Evolutionary conservation across 805 yeast genomes (phyloP).

Genomic region (Saccharomycopsis malanga): DNA sequence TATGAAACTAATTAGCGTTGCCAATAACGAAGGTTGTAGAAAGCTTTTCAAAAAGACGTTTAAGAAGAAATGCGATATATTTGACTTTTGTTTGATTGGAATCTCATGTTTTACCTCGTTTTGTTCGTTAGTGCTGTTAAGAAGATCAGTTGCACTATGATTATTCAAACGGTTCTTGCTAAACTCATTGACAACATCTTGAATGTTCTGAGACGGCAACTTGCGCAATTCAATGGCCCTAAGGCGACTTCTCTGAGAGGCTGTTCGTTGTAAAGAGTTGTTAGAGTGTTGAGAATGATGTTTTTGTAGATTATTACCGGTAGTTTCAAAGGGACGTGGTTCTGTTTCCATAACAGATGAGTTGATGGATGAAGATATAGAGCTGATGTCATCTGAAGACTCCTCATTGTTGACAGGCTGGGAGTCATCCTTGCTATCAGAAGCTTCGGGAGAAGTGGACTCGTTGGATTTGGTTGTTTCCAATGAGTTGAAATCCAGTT

Average conservation of each 20-base stretch:
- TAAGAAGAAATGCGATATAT: constrained; percentile 13
- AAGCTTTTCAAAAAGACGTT: constrained; percentile 41
- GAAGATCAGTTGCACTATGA: background rate
- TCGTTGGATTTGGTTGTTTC: constrained; percentile 18
- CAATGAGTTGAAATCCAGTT: constrained; percentile 47
- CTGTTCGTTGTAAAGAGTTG: background rate
- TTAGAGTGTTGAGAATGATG: background rate
- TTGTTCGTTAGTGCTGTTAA: background rate
- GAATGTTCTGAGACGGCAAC: constrained; percentile 35
- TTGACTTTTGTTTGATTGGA: too few relatives aligned
- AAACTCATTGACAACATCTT: constrained; percentile 44
- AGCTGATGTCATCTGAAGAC: background rate
- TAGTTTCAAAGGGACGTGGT: constrained; percentile 1
- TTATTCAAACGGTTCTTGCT: constrained; percentile 18
- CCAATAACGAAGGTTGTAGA: constrained; percentile 60
- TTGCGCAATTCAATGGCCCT: constrained; percentile 22
- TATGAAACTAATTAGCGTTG: constrained; percentile 55
- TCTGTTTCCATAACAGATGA: background rate
- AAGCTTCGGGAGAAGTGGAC: constrained; percentile 17
- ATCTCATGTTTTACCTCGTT: background rate
- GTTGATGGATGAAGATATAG: constrained; percentile 9
- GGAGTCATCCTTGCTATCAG: background rate
- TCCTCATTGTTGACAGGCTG: background rate
- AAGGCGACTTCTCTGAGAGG: background rate
- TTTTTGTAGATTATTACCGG: background rate